Evolutionary conservation across 192 early-diverging fungal genomes (phyloP).

Genomic region (Tieghemiomyces parasiticus): DNA sequence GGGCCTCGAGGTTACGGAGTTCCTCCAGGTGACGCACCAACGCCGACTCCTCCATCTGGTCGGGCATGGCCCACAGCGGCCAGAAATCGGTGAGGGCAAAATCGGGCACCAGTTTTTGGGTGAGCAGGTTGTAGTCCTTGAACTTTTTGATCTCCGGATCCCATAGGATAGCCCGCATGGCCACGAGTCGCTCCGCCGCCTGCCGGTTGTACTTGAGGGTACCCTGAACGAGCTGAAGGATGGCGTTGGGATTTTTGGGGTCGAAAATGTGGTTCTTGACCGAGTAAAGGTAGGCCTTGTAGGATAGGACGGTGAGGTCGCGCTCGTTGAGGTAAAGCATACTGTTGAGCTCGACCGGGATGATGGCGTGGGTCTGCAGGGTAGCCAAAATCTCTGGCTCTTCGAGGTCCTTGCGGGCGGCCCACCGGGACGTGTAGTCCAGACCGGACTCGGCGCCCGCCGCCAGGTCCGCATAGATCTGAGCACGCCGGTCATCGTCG

Average conservation of each 20-base stretch:
- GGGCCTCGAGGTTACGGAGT: conserved; percentile 16
- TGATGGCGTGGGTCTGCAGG: conserved; percentile 35
- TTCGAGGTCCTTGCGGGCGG: conserved; percentile 15
- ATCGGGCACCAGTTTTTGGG: conserved; percentile 14
- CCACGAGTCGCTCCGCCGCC: conserved; percentile 24
- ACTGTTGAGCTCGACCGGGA: conserved; percentile 58
- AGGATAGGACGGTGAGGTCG: conserved; percentile 15
- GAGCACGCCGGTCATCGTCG: conserved; percentile 4
- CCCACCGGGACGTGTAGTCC: conserved; percentile 57
- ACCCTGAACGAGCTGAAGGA: too few species aligned
- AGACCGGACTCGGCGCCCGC: conserved; percentile 56
- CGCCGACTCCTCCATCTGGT: conserved; percentile 5
- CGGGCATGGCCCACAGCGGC: conserved; percentile 42
- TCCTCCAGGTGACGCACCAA: conserved; percentile 13
- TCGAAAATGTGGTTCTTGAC: neutral
- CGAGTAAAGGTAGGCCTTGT: neutral
- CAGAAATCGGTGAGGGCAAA: conserved; percentile 36
- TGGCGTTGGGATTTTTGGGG: neutral
- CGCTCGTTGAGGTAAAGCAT: conserved; percentile 43
- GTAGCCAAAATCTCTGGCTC: conserved; percentile 25
- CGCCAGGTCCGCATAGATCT: conserved; percentile 45
- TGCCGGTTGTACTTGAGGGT: conserved; percentile 9
- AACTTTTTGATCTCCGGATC: conserved; percentile 27
- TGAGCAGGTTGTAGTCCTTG: conserved; percentile 39
- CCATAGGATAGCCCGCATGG: conserved; percentile 37